These are phyloP conservation scores for Cercospora sp. DNA, from an alignment of 2,329 filamentous ascomycete genomes.

Conservation along the genomic window DNA sequence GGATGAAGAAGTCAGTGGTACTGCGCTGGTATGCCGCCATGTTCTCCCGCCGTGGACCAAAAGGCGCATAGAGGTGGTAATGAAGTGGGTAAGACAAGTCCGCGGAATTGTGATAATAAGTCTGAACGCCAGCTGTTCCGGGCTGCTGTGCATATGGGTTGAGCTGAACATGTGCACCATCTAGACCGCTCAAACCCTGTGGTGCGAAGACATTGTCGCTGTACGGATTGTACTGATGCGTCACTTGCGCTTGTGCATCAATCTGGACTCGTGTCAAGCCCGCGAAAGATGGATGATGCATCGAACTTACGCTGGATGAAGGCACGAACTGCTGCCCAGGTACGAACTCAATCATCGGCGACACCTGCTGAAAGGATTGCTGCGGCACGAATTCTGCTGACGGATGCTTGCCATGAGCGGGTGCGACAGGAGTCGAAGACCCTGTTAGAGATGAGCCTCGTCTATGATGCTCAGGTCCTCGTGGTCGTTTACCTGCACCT, in stretches of 20 bases:
- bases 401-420: conserved; percentile 48
- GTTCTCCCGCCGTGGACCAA: conserved; percentile 79
- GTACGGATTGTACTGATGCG: conserved; percentile 41
- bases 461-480: conserved; percentile 11
- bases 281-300: not conserved
- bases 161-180: conserved; percentile 44
- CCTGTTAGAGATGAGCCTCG: conserved; percentile 32
- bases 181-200: conserved; percentile 32
- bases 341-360: conserved; percentile 49
- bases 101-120: conserved; percentile 64
- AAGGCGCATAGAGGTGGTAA: conserved; percentile 90
- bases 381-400: conserved; percentile 45
- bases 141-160: conserved; percentile 77
- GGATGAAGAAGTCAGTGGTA: conserved; percentile 87
- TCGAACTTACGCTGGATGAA: conserved; percentile 45
- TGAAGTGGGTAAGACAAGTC: conserved; percentile 65
- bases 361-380: conserved; percentile 43
- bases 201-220: conserved; percentile 46
- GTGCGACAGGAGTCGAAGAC: conserved; percentile 43
- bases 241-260: conserved; percentile 33
- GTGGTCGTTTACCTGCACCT: conserved; percentile 36
- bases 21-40: conserved; percentile 81
- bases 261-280: conserved; percentile 17
- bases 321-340: conserved; percentile 55
- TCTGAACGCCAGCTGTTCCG: conserved; percentile 58